phyloP scores from a whole-genome alignment of 2,329 filamentous ascomycete species.

The Tricladium varicosporioides region DNA sequence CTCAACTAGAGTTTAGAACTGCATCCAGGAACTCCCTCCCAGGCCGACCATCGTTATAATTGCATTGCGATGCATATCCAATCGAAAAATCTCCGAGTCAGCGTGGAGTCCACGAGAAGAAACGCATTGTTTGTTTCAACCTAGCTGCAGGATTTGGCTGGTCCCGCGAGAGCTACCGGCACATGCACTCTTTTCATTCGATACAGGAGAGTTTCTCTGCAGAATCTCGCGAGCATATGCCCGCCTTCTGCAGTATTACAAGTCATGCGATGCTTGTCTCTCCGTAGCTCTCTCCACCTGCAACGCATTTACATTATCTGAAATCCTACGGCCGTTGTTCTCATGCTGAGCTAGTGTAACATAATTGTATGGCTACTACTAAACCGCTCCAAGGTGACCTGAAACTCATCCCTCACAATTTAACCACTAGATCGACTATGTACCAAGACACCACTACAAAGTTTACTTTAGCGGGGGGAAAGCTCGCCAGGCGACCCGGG shows the following conservation, averaged over 20 bases:
- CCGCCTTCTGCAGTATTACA: not conserved
- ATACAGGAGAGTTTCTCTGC: not conserved
- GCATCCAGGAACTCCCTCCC: not conserved
- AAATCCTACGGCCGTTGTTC: not conserved
- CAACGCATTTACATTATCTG: not conserved
- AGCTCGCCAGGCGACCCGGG: not conserved
- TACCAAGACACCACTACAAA: not conserved
- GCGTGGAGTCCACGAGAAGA: not conserved
- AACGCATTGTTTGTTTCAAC: not conserved
- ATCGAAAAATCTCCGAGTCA: not conserved
- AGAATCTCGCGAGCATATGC: not conserved
- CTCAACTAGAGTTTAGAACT: not conserved
- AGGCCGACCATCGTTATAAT: not conserved
- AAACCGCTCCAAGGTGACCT: not conserved
- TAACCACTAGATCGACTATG: not conserved
- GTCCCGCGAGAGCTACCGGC: not conserved
- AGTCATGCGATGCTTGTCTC: not conserved
- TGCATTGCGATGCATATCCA: not conserved
- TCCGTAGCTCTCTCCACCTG: not conserved
- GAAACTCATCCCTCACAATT: not conserved
- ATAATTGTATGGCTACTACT: not conserved
- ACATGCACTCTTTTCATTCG: not conserved
- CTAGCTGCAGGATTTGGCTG: not conserved
- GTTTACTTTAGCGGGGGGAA: not conserved
- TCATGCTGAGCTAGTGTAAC: not conserved